Evolutionary conservation across 257 asterid species (phyloP).

Genomic region (Lantana camara): DNA sequence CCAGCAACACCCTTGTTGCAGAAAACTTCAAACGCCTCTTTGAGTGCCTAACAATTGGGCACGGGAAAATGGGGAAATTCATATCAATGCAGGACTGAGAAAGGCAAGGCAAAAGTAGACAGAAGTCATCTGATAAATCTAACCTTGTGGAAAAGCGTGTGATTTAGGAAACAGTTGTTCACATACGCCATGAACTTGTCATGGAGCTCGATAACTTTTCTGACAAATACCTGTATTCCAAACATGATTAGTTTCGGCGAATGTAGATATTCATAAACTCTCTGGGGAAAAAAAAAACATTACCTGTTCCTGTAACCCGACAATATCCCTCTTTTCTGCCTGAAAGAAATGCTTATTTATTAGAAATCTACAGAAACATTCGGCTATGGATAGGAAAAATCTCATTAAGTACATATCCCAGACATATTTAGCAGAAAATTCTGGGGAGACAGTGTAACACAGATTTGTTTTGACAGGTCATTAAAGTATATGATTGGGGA

Average conservation of each 20-base stretch:
- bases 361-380: not conserved
- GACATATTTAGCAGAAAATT: slow-evolving; percentile 2
- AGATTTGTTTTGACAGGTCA: not conserved
- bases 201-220: slow-evolving; percentile 88
- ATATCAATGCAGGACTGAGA: slow-evolving; percentile 22
- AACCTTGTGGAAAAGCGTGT: slow-evolving; percentile 98
- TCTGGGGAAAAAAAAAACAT: slow-evolving; percentile 6
- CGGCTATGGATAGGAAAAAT: slow-evolving; percentile 13
- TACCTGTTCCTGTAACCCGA: slow-evolving; percentile 92
- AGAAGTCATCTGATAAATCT: slow-evolving; percentile 27
- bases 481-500: slow-evolving; percentile 3
- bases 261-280: slow-evolving; percentile 1
- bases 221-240: slow-evolving; percentile 69
- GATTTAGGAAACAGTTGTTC: slow-evolving; percentile 77
- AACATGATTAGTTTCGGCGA: slow-evolving; percentile 22
- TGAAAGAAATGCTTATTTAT: slow-evolving; percentile 33
- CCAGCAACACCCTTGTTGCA: slow-evolving; percentile 75
- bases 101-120: slow-evolving; percentile 10
- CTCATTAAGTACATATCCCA: slow-evolving; percentile 2
- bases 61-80: slow-evolving; percentile 6
- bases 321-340: slow-evolving; percentile 81
- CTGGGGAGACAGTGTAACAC: not conserved
- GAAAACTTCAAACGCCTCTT: slow-evolving; percentile 70
- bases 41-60: slow-evolving; percentile 50
- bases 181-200: slow-evolving; percentile 95